phyloP scores from a whole-genome alignment of 805 yeast genomes.

The Candida easanensis region DNA sequence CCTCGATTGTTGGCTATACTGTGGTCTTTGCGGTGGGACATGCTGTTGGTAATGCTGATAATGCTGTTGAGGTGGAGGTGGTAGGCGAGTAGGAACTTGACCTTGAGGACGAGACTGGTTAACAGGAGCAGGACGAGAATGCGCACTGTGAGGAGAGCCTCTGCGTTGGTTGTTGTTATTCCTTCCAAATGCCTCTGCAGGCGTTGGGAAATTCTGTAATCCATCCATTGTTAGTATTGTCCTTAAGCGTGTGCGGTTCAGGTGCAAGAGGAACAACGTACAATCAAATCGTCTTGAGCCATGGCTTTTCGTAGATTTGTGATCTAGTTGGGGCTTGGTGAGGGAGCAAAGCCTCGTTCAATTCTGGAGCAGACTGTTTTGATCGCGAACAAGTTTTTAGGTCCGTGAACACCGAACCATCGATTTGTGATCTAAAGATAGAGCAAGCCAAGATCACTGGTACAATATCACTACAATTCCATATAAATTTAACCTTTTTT shows the following conservation, averaged over 20 bases:
- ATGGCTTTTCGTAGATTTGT: too few species aligned
- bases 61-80: conserved; percentile 1
- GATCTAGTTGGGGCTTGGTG: conserved; percentile 1
- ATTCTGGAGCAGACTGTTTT: too few species aligned
- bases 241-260: not conserved
- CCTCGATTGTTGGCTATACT: too few species aligned
- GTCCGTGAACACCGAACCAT: too few species aligned
- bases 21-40: conserved; percentile 4
- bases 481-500: not conserved
- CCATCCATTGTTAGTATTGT: not conserved
- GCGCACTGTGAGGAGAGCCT: conserved; percentile 7
- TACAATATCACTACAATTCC: too few species aligned
- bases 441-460: too few species aligned
- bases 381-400: too few species aligned
- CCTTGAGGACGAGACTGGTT: conserved; percentile 1
- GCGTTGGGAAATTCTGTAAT: conserved; percentile 29
- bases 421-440: too few species aligned
- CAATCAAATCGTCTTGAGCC: conserved; percentile 29
- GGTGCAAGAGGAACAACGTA: conserved; percentile 8
- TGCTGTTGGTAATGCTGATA: conserved; percentile 1
- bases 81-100: not conserved
- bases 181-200: conserved; percentile 29
- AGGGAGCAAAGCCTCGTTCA: conserved; percentile 1
- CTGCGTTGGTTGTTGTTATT: conserved; percentile 16
- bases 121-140: conserved; percentile 1